Evolutionary conservation across 805 yeast species (phyloP).

Genomic region (Kazachstania martiniae): DNA sequence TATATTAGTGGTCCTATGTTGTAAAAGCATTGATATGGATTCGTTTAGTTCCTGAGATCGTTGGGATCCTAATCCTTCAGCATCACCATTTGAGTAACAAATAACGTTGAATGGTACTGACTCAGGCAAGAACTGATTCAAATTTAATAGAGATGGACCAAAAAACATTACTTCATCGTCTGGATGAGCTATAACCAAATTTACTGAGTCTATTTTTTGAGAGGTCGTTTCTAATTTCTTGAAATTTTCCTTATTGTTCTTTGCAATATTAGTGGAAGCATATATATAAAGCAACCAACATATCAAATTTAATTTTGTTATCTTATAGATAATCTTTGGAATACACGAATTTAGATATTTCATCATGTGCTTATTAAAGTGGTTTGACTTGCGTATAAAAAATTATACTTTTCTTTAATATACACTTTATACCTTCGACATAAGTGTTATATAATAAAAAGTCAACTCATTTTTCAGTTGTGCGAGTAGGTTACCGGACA

Average conservation of each 20-base stretch:
- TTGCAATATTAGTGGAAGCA: constrained; percentile 1
- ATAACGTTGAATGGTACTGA: constrained; percentile 38
- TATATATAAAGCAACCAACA: constrained; percentile 5
- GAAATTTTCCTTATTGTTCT: background rate
- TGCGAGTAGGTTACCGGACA: too few species aligned
- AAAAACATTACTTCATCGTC: constrained; percentile 99
- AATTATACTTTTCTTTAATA: too few species aligned
- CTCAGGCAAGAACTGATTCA: constrained; percentile 9
- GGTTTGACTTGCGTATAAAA: too few species aligned
- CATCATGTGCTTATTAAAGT: too few species aligned
- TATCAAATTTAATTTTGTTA: constrained; percentile 4
- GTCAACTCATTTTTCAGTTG: too few species aligned
- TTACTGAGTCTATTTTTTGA: background rate
- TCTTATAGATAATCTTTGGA: constrained; percentile 4
- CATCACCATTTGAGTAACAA: constrained; percentile 72
- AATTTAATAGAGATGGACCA: constrained; percentile 43
- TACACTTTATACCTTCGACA: too few species aligned
- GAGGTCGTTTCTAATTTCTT: background rate
- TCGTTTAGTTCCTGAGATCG: constrained; percentile 48
- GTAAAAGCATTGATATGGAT: constrained; percentile 16
- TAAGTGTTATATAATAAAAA: too few species aligned
- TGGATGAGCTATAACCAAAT: constrained; percentile 82
- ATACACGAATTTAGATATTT: too few species aligned
- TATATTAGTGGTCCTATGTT: constrained; percentile 5
- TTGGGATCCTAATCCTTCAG: constrained; percentile 56